Percentiles rank a stretch among this genome's conserved stretches.
Conservation (phyloP, 306 rosid species). For the Castanopsis chinensis region DNA sequence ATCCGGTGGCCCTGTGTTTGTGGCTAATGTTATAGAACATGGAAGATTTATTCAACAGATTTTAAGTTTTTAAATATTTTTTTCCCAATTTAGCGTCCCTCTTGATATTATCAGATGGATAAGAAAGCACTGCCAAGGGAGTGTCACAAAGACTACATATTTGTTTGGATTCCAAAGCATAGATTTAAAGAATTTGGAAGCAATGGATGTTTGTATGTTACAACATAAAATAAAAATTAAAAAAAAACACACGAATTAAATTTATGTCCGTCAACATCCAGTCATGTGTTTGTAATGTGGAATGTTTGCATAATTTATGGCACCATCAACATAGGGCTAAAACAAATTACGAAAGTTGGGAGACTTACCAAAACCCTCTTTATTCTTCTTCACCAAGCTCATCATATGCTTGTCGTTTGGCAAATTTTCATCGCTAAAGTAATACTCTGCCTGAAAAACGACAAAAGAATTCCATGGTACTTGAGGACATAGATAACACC, state of each 20-base stretch:
- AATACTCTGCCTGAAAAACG: conserved; percentile 82
- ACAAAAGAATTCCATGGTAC: not conserved
- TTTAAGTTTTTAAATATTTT: not conserved
- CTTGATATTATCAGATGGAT: not conserved
- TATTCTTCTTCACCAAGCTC: conserved; percentile 70
- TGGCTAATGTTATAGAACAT: not conserved
- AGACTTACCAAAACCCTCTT: conserved; percentile 83
- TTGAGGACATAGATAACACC: not conserved
- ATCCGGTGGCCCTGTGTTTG: not conserved
- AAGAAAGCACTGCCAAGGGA: not conserved
- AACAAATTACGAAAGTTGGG: not conserved
- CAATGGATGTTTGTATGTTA: not conserved
- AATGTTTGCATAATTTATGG: not conserved
- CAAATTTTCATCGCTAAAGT: conserved; percentile 87
- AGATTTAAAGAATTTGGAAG: not conserved
- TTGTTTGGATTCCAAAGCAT: not conserved
- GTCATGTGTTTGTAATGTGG: not conserved
- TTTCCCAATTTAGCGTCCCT: not conserved
- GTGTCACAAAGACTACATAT: not conserved
- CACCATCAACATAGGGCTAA: not conserved
- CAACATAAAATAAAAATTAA: too few species aligned
- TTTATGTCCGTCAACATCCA: not conserved
- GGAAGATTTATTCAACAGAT: not conserved
- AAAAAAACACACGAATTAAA: not conserved
- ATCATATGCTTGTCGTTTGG: conserved; percentile 60